phyloP scores from a whole-genome alignment of 2,329 filamentous ascomycete species.

The Phialemonium atrogriseum region DNA sequence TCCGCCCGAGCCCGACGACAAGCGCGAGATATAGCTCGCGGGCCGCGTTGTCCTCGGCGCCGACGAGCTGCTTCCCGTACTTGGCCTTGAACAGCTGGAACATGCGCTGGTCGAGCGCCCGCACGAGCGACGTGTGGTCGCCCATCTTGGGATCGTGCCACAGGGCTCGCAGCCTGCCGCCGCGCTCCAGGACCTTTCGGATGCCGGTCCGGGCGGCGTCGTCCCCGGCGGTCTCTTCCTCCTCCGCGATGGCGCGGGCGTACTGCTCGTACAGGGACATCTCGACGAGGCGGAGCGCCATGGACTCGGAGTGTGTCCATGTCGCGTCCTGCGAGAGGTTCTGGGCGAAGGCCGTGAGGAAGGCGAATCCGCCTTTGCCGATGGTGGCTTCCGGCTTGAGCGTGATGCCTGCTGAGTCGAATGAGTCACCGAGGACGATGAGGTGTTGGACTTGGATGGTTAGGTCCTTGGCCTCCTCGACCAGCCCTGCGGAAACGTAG shows the following conservation, averaged over 20 bases:
- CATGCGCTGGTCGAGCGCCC: constrained; percentile 27
- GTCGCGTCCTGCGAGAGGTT: constrained; percentile 23
- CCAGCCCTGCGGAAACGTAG: constrained; percentile 32
- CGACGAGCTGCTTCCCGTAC: constrained; percentile 19
- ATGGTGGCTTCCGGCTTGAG: constrained; percentile 27
- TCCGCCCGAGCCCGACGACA: constrained; percentile 26
- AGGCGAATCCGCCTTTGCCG: constrained; percentile 30
- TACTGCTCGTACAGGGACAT: constrained; percentile 29
- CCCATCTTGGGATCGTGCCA: constrained; percentile 16
- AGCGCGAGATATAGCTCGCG: constrained; percentile 31
- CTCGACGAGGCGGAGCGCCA: constrained; percentile 28
- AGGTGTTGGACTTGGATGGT: constrained; percentile 41
- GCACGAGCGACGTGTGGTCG: constrained; percentile 18
- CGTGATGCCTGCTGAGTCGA: constrained; percentile 20
- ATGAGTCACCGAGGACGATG: constrained; percentile 35
- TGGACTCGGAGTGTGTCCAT: constrained; percentile 32
- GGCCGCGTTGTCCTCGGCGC: constrained; percentile 20
- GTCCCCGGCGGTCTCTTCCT: too few relatives aligned
- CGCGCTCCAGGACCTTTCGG: constrained; percentile 25
- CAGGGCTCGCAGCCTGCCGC: constrained; percentile 28
- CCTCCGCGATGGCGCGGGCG: constrained; percentile 17
- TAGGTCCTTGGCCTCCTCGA: constrained; percentile 29
- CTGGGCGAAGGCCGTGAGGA: constrained; percentile 36
- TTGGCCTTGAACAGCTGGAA: constrained; percentile 27
- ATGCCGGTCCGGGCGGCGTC: constrained; percentile 18